These are phyloP conservation scores for Orychophragmus violaceus DNA, from an alignment of 345 rosid species.

Conservation along the genomic window DNA sequence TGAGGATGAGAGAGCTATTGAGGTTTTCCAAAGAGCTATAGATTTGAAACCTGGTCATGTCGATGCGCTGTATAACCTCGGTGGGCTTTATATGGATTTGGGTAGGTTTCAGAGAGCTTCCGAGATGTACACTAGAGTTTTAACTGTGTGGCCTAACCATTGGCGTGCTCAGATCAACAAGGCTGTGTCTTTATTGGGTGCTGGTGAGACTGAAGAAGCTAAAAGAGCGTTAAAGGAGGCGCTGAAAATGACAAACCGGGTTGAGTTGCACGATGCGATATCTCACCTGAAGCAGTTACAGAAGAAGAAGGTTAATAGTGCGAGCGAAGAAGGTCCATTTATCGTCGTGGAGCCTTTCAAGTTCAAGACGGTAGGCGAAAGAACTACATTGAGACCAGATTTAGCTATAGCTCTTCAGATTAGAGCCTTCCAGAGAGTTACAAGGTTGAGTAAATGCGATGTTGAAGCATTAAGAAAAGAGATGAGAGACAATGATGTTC, in stretches of 20 bases:
- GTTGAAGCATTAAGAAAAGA: constrained; percentile 74
- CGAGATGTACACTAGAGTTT: constrained; percentile 83
- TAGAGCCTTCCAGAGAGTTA: constrained; percentile 71
- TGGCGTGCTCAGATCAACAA: too few species aligned
- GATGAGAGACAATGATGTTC: constrained; percentile 67
- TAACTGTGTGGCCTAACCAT: constrained; percentile 85
- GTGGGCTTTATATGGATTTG: constrained; percentile 94
- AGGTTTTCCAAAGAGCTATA: too few species aligned
- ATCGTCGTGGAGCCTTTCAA: constrained; percentile 59
- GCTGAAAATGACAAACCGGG: constrained; percentile 83
- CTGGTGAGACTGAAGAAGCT: constrained; percentile 89
- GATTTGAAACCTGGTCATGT: constrained; percentile 93
- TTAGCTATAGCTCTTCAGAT: constrained; percentile 62
- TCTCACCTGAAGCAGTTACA: too few species aligned
- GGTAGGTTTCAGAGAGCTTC: constrained; percentile 97
- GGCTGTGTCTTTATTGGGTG: constrained; percentile 88
- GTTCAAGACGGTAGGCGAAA: constrained; percentile 58
- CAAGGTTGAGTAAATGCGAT: constrained; percentile 72
- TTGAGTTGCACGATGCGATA: constrained; percentile 86
- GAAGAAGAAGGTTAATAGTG: constrained; percentile 61
- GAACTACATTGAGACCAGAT: constrained; percentile 64
- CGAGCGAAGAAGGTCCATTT: constrained; percentile 53
- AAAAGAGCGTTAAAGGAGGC: constrained; percentile 90
- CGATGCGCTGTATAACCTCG: constrained; percentile 83
- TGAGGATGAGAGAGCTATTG: too few species aligned